Evolutionary conservation across 2,329 filamentous ascomycete species (phyloP).

Genomic region (Phialophora tarda): DNA sequence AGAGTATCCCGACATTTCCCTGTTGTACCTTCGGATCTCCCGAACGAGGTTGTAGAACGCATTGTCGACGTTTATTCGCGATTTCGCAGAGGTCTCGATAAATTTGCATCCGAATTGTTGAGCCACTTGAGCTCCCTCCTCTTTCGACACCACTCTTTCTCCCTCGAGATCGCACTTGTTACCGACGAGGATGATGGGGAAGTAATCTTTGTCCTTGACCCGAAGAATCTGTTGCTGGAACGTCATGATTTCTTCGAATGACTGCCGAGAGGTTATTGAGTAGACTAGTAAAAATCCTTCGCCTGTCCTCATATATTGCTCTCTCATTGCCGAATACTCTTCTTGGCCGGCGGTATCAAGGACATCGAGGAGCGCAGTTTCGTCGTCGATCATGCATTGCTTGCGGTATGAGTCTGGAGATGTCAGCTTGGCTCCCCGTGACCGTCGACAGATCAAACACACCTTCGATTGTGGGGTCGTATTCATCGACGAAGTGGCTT

Average conservation of each 20-base stretch:
- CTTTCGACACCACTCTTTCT: slow-evolving; percentile 87
- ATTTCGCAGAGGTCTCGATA: slow-evolving; percentile 98
- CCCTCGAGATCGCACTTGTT: slow-evolving; percentile 99
- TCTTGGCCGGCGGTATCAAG: slow-evolving; percentile 98
- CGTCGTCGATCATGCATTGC: slow-evolving; percentile 98
- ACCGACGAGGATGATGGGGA: slow-evolving; percentile 97
- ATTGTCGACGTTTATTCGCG: slow-evolving; percentile 96
- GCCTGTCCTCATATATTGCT: slow-evolving; percentile 99
- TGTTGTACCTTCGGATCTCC: slow-evolving; percentile 97
- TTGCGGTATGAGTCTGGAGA: slow-evolving; percentile 94
- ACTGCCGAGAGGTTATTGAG: slow-evolving; percentile 96
- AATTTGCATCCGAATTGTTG: slow-evolving; percentile 94
- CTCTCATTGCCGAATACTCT: slow-evolving; percentile 98
- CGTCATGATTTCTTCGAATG: slow-evolving; percentile 97
- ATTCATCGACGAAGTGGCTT: slow-evolving; percentile 98
- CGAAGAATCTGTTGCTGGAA: slow-evolving; percentile 98
- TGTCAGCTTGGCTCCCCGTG: slow-evolving; percentile 19
- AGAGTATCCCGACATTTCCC: slow-evolving; percentile 82
- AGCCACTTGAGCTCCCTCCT: slow-evolving; percentile 90
- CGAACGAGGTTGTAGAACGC: slow-evolving; percentile 98
- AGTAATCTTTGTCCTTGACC: slow-evolving; percentile 99
- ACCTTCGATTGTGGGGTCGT: slow-evolving; percentile 99
- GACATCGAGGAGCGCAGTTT: slow-evolving; percentile 95
- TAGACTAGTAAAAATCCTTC: slow-evolving; percentile 98
- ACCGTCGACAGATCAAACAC: slow-evolving; percentile 28